Evolutionary conservation across 805 yeast species (phyloP), one percentile per base, ranked within the genome.

Genomic region (Myxozyma mucilagina): DNA sequence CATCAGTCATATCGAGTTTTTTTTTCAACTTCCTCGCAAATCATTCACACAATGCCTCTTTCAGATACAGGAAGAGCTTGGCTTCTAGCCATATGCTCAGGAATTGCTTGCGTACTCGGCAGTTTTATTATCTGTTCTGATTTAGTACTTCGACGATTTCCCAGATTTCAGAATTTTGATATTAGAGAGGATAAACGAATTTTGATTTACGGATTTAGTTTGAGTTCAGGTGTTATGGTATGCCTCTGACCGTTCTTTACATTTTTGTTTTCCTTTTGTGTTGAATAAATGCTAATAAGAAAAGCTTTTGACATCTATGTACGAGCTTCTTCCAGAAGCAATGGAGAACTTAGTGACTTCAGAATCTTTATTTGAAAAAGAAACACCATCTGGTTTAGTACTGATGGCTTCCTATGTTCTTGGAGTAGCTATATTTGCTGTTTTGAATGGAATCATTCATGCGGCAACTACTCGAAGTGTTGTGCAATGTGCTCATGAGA

Each of bases 401-500:
- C 71, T 83, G 54, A 76, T 83, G 45, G 74, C 78, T 0, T 77
- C 82, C 9, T 80, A 81, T 65, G 77, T 83, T 3, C 68, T 75
- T 0, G 98, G 99, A 1, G 81, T 87, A 1, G 48, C 76, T 0
- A 64, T 83, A 1, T 89, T 96, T 70, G 72, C 84, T 0, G 61
- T 74, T 1, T 75, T 93, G 57, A 92, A 91, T 72, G 71, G 77
- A 32, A 41, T 87, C 0, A 83, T 94, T 4, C 97, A 92, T 73
- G 72, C 83, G 39, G 73, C 85, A 55, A 89, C 97, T 0, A 84
- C 93, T 53, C 89, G 89, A 71, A 85, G 92, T 36, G 82, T 92
- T 38, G 88, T 92, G 0, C 97, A 91, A 71, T 91, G 97, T 74
- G 87, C 84, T 14, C 97, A 91, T 69, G 84, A 78, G 11, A 80